phyloP scores from a whole-genome alignment of 73 alveolate species.

The Paramecium sonneborni region DNA sequence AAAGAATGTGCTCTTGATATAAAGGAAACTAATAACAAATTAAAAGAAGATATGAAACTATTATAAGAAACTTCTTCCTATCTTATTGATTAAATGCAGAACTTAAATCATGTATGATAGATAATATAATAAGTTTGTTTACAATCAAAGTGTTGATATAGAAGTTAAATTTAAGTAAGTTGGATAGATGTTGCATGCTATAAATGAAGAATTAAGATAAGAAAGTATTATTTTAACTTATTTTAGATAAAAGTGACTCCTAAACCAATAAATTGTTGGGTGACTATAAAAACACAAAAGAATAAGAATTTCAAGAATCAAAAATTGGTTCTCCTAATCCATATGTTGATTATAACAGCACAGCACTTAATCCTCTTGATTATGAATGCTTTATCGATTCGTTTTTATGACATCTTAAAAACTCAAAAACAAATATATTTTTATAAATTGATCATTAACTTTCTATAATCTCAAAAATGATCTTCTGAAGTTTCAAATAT shows the following conservation, averaged over 20 bases:
- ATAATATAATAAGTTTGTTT: neutral
- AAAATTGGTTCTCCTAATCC: slow-evolving; percentile 43
- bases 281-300: neutral
- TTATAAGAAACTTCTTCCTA: slow-evolving; percentile 1
- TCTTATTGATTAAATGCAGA: slow-evolving; percentile 10
- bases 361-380: neutral
- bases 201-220: slow-evolving; percentile 16
- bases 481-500: no score
- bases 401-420: neutral
- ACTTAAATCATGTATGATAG: neutral
- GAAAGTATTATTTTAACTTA: neutral
- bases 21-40: neutral
- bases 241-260: neutral
- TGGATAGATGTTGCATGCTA: slow-evolving; percentile 39
- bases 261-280: neutral
- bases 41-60: slow-evolving; percentile 24
- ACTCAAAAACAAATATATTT: no score
- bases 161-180: slow-evolving; percentile 37
- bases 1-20: slow-evolving; percentile 26
- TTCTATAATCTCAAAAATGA: no score
- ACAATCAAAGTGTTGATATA: slow-evolving; percentile 17
- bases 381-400: neutral
- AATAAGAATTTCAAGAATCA: neutral
- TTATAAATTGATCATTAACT: no score
- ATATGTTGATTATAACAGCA: neutral